Base-by-base conservation (phyloP, 257 asterid species). In the Apocynum venetum region DNA sequence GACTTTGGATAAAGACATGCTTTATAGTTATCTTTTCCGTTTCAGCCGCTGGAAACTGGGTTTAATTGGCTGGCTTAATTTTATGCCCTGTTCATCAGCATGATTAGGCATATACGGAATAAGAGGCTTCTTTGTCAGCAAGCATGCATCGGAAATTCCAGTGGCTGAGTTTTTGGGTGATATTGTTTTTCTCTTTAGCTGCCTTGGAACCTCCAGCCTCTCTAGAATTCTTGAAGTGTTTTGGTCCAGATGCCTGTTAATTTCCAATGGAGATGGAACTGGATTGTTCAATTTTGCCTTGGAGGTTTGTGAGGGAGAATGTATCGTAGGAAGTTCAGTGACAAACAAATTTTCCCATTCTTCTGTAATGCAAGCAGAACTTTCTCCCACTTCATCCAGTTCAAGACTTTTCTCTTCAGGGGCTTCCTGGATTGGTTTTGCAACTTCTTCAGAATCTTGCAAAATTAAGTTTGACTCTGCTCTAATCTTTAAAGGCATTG, bases 201-300 rank as follows among this genome's bases (percentile, higher is more conserved):
- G 91, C 82, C 83, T 87, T 4, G 97, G 98, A 72, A 81, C 76
- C 86, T 94, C 97, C 76, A 94, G 89, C 77, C 98, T 92, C 89
- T 92, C 97, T 25, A 94, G 91, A 79, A 94, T 94, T 83, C 97
- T 84, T 64, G 97, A 84, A 71, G 98, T 94, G 84, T 87, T 91
- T 74, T 89, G 97, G 80, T 94, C 97, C 68, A 90, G 52, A 79
- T 85, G 91, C 88, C 78, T 89, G 80, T 74, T 85, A 74, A 65
- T 82, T 80, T 86, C 89, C 53, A 87, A 76, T 63, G 95, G 89
- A 6, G 97, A 86, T 71, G 76, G 60, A 44, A 85, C 79, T n/a
- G 60, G 79, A 80, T 79, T 84, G 44, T 89, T 89, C 52, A 83
- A 72, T 76, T 85, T 87, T 57, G 87, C 83, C 77, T 69, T 80